Evolutionary conservation across 257 asterid species (phyloP), one percentile per base, ranked within the genome.

Genomic region (Scutellaria minor): DNA sequence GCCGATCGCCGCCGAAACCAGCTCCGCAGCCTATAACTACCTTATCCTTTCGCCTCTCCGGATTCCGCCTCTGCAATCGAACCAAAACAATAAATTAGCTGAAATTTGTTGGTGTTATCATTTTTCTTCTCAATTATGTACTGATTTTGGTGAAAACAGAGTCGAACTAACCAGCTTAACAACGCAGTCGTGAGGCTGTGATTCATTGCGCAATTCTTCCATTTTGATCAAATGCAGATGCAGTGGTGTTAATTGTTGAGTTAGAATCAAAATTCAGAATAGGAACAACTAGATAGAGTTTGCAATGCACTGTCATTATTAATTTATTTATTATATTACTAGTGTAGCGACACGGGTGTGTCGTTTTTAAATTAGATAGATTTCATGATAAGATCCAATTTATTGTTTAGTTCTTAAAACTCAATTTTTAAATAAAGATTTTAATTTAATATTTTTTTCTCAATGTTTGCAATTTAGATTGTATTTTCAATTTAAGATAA

Each of bases 1-100:
- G 96, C 51, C 99, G 84, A 79, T 95, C 99, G 47, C 99, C 99
- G 64, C 97, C 89, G 41, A 95, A 95, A 47, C 99, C 99, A 78
- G 99, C 99, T 65, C 99, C 99, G 79, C 98, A 95, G 66, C 99
- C 99, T 37, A 95, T 81, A 5, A 66, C 81, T 24, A 90, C 91
- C 82, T 88, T 92, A 56, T 92, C 91, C 73, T 85, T 91, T 53
- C 88, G 90, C 89, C 90, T 85, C 77, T 48, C 58, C 58, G 96
- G 95, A 60, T 83, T 81, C 78, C 46, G 72, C 79, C 97, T 87
- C 99, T 95, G 82, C 77, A 82, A 70, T 71, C 35, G 45, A 78
- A 66, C 69, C 58, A 71, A 42, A 55, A 56, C 8, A 51, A 63
- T 55, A 35, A 24, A 24, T 5, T 13, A 37, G 40, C 10, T 52